Percentiles rank a stretch among this genome's conserved stretches.
phyloP scores from a whole-genome alignment of 2,329 filamentous ascomycete genomes.

The Chrysoporthe cubensis region DNA sequence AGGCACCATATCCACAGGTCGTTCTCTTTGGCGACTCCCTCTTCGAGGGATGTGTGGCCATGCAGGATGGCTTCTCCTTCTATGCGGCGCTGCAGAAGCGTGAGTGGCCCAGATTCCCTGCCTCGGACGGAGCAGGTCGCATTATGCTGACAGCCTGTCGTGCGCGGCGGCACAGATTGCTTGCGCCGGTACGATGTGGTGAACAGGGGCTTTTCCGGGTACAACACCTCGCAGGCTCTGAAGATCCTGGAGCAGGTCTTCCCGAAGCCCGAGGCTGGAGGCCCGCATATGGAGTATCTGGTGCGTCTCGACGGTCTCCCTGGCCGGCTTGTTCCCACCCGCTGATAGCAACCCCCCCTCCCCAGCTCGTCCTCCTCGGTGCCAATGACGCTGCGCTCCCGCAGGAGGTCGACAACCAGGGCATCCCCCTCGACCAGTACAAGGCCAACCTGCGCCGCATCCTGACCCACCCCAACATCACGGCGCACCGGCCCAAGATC shows the following conservation, averaged over 20 bases:
- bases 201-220: slow-evolving; percentile 86
- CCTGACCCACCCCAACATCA: slow-evolving; percentile 70
- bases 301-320: slow-evolving; percentile 46
- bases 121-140: background rate
- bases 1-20: slow-evolving; percentile 70
- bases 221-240: slow-evolving; percentile 78
- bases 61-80: slow-evolving; percentile 73
- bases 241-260: slow-evolving; percentile 72
- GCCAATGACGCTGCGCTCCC: slow-evolving; percentile 85
- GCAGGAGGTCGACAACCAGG: slow-evolving; percentile 66
- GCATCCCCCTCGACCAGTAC: slow-evolving; percentile 78
- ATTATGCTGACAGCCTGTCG: background rate
- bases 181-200: slow-evolving; percentile 81
- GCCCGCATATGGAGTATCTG: slow-evolving; percentile 68
- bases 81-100: slow-evolving; percentile 71
- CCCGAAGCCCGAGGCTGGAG: slow-evolving; percentile 61
- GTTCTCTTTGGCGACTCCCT: slow-evolving; percentile 92
- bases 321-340: background rate
- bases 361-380: slow-evolving; percentile 77
- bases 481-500: slow-evolving; percentile 71
- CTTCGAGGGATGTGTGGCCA: slow-evolving; percentile 68
- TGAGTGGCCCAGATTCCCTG: slow-evolving; percentile 44
- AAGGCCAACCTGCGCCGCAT: slow-evolving; percentile 73
- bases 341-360: slow-evolving; percentile 29
- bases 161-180: slow-evolving; percentile 58